Evolutionary conservation across 1,284 basidiomycete genomes (phyloP), one percentile per base, ranked within the genome.

Genomic region (Salmacisia buchloeana): DNA sequence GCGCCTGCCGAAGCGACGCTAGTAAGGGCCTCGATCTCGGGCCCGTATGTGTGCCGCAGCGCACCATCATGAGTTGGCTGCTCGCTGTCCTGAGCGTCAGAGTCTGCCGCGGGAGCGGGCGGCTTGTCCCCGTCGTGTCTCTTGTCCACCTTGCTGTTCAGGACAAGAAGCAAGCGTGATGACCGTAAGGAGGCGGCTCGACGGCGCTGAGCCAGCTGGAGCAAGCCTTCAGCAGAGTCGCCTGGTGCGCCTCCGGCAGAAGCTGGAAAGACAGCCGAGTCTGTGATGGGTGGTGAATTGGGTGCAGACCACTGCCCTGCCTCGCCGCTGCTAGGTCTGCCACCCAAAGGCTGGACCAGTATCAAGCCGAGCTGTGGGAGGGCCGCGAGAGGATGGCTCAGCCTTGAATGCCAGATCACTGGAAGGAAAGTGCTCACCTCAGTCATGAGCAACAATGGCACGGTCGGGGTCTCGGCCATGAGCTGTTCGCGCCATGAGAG

Each of bases 1-100:
- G 29, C 49, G 3, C 49, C 49, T 13, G 49, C 49, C 12, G 49
- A 54, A 29, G 49, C 49, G 29, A 54, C 29, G 49, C 49, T 54
- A 31, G 27, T 54, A 7, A 54, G 27, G 6, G 49, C 27, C 21
- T 54, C 49, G 4, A n/a, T 31, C 7, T 52, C 46, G 46, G 7
- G 21, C 46, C 13, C 25, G 23, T 1, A 27, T 18, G 25, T 9
- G 23, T 52, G 5, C 46, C 2, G 7, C 46, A 23, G 25, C 1
- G n/a, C 46, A 29, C 46, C 46, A 27, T 13, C 23, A 1, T 27
- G 23, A 10, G n/a, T 43, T 43, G 39, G 23, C 23, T 5, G 5
- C 15, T 15, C 39, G 5, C 15, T 4, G 6, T 15, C 6, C 3
- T 43, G 18, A 15, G 39, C 39, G 5, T n/a, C 3, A n/a, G 39